A percentile compares a stretch with the other conserved stretches of the same genome.
These are phyloP conservation scores for Lactarius trivialis DNA, from an alignment of 768 basidiomycete species.

Conservation along the genomic window DNA sequence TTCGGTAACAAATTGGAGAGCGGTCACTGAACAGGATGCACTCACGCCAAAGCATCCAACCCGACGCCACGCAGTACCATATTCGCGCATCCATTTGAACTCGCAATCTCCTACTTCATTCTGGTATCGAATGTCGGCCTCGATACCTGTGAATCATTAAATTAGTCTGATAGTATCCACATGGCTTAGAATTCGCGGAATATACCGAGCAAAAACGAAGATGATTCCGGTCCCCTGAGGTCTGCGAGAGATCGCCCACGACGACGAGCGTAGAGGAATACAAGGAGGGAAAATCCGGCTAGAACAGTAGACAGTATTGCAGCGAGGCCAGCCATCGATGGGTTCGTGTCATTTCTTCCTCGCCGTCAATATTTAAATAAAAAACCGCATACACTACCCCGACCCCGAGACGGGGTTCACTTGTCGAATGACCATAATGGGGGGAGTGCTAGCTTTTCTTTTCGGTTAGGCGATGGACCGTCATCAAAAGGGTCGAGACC, in stretches of 20 bases:
- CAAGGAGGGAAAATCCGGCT: not conserved
- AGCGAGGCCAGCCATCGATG: not conserved
- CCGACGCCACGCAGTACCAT: constrained; percentile 23
- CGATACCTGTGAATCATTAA: not conserved
- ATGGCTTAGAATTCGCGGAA: not conserved
- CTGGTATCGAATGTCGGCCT: not conserved
- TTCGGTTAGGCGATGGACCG: no score
- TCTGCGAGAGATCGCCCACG: not conserved
- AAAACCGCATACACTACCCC: no score
- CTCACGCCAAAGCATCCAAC: constrained; percentile 25
- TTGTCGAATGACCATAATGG: no score
- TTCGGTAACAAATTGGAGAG: not conserved
- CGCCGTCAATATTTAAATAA: no score
- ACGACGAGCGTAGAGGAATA: not conserved
- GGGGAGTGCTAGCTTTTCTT: no score
- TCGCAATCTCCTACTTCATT: constrained; percentile 24
- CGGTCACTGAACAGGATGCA: not conserved
- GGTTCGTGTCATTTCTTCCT: not conserved
- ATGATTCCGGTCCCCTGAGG: not conserved
- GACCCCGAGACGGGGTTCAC: no score
- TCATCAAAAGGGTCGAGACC: no score
- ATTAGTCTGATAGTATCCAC: not conserved
- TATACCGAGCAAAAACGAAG: not conserved
- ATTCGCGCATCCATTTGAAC: constrained; percentile 22
- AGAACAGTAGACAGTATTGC: not conserved